These are phyloP conservation scores for Dactylellina drechsleri DNA, from an alignment of 2,329 filamentous ascomycete species.

Conservation along the genomic window DNA sequence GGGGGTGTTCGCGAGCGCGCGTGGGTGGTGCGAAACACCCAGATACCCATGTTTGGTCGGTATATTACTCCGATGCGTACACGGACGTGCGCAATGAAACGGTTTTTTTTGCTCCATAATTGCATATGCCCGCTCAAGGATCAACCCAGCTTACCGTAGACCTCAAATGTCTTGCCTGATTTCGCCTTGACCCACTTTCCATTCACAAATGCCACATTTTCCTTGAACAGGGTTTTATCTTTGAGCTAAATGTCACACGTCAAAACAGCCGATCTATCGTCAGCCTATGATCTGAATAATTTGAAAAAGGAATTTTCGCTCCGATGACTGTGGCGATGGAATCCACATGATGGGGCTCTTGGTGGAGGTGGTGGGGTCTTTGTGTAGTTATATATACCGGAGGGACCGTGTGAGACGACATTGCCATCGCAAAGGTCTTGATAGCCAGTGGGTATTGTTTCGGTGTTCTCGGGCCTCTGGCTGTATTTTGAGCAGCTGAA, in stretches of 20 bases:
- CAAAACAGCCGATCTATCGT: slow-evolving; percentile 39
- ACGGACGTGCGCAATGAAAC: slow-evolving; percentile 52
- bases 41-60: slow-evolving; percentile 26
- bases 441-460: slow-evolving; percentile 53
- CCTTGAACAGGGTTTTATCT: slow-evolving; percentile 84
- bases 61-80: slow-evolving; percentile 44
- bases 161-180: slow-evolving; percentile 91
- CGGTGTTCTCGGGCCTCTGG: slow-evolving; percentile 49
- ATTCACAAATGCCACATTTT: slow-evolving; percentile 77
- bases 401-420: slow-evolving; percentile 48
- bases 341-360: slow-evolving; percentile 24
- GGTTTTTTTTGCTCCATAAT: slow-evolving; percentile 43
- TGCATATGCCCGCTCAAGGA: slow-evolving; percentile 27
- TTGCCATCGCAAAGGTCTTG: slow-evolving; percentile 52
- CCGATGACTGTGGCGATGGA: slow-evolving; percentile 14
- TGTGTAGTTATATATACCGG: slow-evolving; percentile 29
- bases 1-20: neutral
- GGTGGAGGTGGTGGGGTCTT: slow-evolving; percentile 10
- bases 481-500: slow-evolving; percentile 47
- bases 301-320: neutral
- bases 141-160: slow-evolving; percentile 68
- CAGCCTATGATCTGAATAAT: slow-evolving; percentile 16
- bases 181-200: slow-evolving; percentile 88
- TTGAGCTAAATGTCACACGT: slow-evolving; percentile 69
- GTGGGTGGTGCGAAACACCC: no score